Percentiles rank a stretch among this genome's conserved stretches.
phyloP scores from a whole-genome alignment of 257 asterid species.

The Solanum bukasovii region DNA sequence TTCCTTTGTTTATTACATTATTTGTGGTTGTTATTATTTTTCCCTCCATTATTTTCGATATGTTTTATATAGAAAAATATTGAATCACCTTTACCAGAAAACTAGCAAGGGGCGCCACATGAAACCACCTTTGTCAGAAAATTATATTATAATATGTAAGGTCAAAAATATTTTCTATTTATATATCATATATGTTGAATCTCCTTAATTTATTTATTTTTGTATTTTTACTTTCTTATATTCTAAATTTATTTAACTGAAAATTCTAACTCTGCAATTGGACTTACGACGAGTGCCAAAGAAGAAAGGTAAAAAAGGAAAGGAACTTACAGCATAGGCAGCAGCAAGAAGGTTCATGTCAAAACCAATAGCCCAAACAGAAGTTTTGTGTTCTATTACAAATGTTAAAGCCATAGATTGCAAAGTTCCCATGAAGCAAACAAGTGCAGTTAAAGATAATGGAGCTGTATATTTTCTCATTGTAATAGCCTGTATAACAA shows the following conservation, averaged over 20 bases:
- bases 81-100: too few species aligned
- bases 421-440: constrained; percentile 88
- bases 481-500: constrained; percentile 39
- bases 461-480: constrained; percentile 65
- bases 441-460: constrained; percentile 60
- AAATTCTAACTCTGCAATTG: neutral
- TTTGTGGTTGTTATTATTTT: neutral
- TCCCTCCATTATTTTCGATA: neutral
- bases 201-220: too few species aligned
- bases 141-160: neutral
- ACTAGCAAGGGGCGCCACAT: neutral
- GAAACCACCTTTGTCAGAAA: neutral
- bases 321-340: constrained; percentile 80
- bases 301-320: neutral
- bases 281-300: too few species aligned
- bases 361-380: constrained; percentile 75
- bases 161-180: neutral
- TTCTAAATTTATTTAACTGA: neutral
- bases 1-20: neutral
- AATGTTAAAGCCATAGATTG: constrained; percentile 77
- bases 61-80: neutral
- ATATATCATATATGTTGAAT: neutral
- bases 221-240: too few species aligned
- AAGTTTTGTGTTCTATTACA: constrained; percentile 64
- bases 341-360: constrained; percentile 96